Evolutionary conservation across 768 basidiomycete species (phyloP), one percentile per base, ranked within the genome.

Genomic region (Pleurotus giganteus): DNA sequence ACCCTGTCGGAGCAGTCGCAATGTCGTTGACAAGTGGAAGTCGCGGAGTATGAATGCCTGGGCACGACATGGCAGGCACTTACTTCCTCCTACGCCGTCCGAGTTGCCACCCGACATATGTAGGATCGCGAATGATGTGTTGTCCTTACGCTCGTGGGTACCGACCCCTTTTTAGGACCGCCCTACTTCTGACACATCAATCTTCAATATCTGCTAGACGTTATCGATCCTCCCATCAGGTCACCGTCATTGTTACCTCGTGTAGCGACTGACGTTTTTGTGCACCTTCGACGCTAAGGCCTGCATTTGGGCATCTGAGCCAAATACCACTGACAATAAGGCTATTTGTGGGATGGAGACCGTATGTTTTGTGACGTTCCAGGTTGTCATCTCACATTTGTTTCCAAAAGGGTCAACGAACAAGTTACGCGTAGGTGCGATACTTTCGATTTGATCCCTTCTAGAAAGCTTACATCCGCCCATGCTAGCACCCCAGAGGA

Each of bases 21-120:
- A n/a, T n/a, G n/a, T n/a, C n/a, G n/a, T 21, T 32, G 23, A 37
- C 49, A 36, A 17, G 6, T 34, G 37, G 32, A 34, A 34, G 49
- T 34, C 49, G 49, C 49, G 49, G 49, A 51, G 49, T 51, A 24
- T 51, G 49, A 51, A 51, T 36, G 32, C 13, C n/a, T 2, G 9
- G 17, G 17, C 23, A 36, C 31, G 37, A 51, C 17, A 23, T 23
- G 21, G 19, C 24, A 51, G 49, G 49, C 17, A 51, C 49, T 51
- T 51, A 51, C 49, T 51, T 51, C 49, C 49, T 51, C 34, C 49
- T 51, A 51, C 49, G 49, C 49, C 26, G 15, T 15, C 46, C 28
- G n/a, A 28, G 15, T 28, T 21, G 9, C 24, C 28, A 47, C n/a
- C n/a, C 27, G 46, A 26, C 46, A 47, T 15, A 27, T 26, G n/a